Evolutionary conservation across 2,329 filamentous ascomycete species (phyloP).

Genomic region (Talaromyces verruculosus): DNA sequence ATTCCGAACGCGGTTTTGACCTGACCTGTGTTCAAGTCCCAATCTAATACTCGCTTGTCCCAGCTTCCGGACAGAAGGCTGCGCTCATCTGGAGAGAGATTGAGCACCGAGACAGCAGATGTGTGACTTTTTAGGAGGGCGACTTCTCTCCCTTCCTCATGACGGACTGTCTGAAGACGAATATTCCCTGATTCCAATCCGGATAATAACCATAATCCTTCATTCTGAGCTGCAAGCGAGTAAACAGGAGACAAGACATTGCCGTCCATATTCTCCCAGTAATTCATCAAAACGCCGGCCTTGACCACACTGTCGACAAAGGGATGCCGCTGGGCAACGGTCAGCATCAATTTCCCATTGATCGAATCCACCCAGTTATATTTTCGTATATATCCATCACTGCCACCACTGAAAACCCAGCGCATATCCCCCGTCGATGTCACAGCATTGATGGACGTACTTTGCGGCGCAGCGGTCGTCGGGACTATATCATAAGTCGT

Average conservation of each 20-base stretch:
- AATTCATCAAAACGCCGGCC: slow-evolving; percentile 88
- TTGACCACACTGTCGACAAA: slow-evolving; percentile 98
- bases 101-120: slow-evolving; percentile 86
- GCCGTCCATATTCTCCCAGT: slow-evolving; percentile 97
- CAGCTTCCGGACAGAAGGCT: slow-evolving; percentile 89
- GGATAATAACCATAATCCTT: slow-evolving; percentile 87
- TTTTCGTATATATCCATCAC: slow-evolving; percentile 93
- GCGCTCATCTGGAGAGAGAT: slow-evolving; percentile 77
- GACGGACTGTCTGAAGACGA: slow-evolving; percentile 87
- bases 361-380: slow-evolving; percentile 95
- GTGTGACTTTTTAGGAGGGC: slow-evolving; percentile 77
- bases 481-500: slow-evolving; percentile 90
- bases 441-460: slow-evolving; percentile 91
- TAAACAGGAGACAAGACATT: slow-evolving; percentile 80
- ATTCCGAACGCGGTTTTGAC: slow-evolving; percentile 73
- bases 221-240: slow-evolving; percentile 84
- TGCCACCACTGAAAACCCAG: slow-evolving; percentile 91
- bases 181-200: slow-evolving; percentile 89
- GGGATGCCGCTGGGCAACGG: slow-evolving; percentile 91
- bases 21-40: slow-evolving; percentile 87
- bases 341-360: slow-evolving; percentile 89
- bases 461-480: slow-evolving; percentile 93
- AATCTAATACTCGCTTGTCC: slow-evolving; percentile 93
- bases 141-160: slow-evolving; percentile 92
- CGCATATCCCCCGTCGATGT: slow-evolving; percentile 89